phyloP scores from a whole-genome alignment of 371 early-diverging fungal genomes.

The Mucor piriformis region DNA sequence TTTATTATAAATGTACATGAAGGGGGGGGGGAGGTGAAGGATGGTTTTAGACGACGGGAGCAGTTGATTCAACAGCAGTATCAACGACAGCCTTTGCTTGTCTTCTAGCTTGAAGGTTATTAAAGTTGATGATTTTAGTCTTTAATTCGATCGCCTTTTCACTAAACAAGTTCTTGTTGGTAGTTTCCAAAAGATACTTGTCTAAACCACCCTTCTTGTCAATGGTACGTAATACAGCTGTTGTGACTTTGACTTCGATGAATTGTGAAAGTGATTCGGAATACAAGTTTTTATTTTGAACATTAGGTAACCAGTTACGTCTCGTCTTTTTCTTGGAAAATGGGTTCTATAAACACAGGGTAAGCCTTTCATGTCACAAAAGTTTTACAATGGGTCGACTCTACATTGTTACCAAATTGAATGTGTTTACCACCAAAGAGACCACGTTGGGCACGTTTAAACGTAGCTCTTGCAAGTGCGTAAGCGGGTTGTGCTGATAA shows the following conservation, averaged over 20 bases:
- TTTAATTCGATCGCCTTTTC: constrained; percentile 48
- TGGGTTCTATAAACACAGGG: constrained; percentile 41
- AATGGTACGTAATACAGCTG: constrained; percentile 76
- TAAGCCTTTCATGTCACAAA: not conserved
- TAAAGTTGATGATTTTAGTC: constrained; percentile 17
- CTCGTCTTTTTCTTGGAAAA: constrained; percentile 81
- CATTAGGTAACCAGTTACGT: constrained; percentile 84
- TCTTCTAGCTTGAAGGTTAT: constrained; percentile 9
- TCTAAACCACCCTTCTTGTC: constrained; percentile 90
- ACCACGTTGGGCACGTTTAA: constrained; percentile 64
- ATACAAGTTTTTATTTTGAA: constrained; percentile 71
- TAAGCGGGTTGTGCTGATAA: constrained; percentile 51
- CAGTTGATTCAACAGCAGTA: not conserved
- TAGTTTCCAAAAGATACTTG: constrained; percentile 73
- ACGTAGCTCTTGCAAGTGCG: constrained; percentile 61
- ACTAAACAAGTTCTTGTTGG: constrained; percentile 65
- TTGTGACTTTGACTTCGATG: constrained; percentile 69
- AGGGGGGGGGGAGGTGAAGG: too few species aligned
- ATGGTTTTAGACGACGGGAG: too few species aligned
- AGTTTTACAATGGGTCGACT: not conserved
- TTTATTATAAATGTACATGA: too few species aligned
- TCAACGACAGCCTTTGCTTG: constrained; percentile 7
- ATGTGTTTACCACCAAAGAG: constrained; percentile 73
- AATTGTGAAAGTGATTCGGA: constrained; percentile 66
- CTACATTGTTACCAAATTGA: constrained; percentile 81